phyloP scores from a whole-genome alignment of 2,329 filamentous ascomycete species.

The Paraphoma sp. region DNA sequence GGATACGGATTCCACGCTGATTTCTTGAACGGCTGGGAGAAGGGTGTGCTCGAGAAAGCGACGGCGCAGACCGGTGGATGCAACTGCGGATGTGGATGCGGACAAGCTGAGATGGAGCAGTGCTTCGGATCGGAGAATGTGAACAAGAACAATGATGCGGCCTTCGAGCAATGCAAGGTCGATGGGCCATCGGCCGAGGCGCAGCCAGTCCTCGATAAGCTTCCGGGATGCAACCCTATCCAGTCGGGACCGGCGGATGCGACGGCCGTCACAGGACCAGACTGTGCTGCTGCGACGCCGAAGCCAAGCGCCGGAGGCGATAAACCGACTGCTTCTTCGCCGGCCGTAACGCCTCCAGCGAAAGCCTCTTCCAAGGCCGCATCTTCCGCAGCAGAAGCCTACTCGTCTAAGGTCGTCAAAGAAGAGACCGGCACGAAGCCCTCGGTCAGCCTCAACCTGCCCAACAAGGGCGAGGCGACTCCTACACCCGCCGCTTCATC shows the following conservation, averaged over 20 bases:
- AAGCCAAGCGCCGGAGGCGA: constrained; percentile 9
- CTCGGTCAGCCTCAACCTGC: constrained; percentile 14
- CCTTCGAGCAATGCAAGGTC: constrained; percentile 37
- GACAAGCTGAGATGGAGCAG: constrained; percentile 42
- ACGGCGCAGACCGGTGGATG: constrained; percentile 40
- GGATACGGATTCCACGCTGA: constrained; percentile 48
- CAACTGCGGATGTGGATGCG: constrained; percentile 48
- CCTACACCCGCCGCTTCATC: constrained; percentile 2
- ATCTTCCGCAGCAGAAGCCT: constrained; percentile 1
- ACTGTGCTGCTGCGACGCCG: constrained; percentile 28
- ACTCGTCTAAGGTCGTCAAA: constrained; percentile 1
- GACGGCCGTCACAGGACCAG: constrained; percentile 32
- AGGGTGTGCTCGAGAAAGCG: constrained; percentile 45
- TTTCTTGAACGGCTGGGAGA: constrained; percentile 48
- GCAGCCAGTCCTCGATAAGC: constrained; percentile 29
- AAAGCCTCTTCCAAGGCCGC: constrained; percentile 1
- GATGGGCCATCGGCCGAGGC: constrained; percentile 20
- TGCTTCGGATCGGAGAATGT: constrained; percentile 46
- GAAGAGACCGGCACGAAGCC: constrained; percentile 4
- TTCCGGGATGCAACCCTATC: constrained; percentile 49
- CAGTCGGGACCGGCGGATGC: constrained; percentile 44
- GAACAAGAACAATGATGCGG: constrained; percentile 38
- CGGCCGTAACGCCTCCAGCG: constrained; percentile 9
- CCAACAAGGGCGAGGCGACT: constrained; percentile 16
- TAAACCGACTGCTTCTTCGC: constrained; percentile 9